Conservation (phyloP, 2,329 filamentous ascomycete species). For the Acephala macrosclerotiorum region DNA sequence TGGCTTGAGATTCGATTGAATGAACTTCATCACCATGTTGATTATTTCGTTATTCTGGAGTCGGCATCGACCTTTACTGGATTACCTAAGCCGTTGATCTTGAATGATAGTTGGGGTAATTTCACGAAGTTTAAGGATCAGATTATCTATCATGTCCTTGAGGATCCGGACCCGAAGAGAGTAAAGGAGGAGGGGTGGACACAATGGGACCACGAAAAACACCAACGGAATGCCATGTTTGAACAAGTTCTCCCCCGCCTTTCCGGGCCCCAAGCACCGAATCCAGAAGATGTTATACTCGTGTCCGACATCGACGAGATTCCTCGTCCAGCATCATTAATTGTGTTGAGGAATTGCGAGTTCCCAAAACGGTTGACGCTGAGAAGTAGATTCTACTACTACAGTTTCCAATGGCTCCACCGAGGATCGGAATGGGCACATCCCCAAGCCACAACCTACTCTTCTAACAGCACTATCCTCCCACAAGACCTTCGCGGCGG, state of each 20-base stretch:
- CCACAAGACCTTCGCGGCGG: constrained; percentile 49
- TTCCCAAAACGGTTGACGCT: constrained; percentile 46
- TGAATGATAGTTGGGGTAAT: constrained; percentile 57
- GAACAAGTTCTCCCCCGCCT: constrained; percentile 56
- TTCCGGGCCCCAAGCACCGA: constrained; percentile 39
- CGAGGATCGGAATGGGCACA: constrained; percentile 49
- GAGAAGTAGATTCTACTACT: constrained; percentile 47
- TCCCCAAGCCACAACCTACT: constrained; percentile 53
- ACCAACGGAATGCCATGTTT: constrained; percentile 63
- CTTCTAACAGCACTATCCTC: constrained; percentile 45
- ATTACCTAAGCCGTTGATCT: constrained; percentile 59
- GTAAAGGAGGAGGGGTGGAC: constrained; percentile 4
- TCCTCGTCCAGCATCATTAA: constrained; percentile 46
- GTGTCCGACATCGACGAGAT: constrained; percentile 56
- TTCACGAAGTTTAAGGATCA: constrained; percentile 62
- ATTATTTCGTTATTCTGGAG: constrained; percentile 72
- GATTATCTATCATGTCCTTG: constrained; percentile 65
- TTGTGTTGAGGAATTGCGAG: constrained; percentile 45
- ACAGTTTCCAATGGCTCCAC: constrained; percentile 48
- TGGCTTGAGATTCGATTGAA: constrained; percentile 70
- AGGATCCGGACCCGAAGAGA: constrained; percentile 43
- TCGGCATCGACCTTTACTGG: constrained; percentile 66
- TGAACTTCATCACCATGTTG: constrained; percentile 63
- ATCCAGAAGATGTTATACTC: constrained; percentile 49
- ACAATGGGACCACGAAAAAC: constrained; percentile 57